These are phyloP conservation scores for Austroboletus niveus DNA, from an alignment of 1,284 basidiomycete species.

Conservation along the genomic window DNA sequence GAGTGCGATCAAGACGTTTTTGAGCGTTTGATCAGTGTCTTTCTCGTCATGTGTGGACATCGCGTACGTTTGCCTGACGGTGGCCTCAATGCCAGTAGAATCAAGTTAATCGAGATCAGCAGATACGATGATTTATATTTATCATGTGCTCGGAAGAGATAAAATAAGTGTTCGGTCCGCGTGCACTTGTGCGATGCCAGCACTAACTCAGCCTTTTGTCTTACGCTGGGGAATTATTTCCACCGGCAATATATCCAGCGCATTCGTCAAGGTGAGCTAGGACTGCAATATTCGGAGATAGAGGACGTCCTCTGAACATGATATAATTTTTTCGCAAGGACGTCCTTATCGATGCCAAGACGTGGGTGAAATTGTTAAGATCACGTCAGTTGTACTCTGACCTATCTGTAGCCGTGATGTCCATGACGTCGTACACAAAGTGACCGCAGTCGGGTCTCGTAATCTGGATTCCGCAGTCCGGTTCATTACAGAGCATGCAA, in stretches of 20 bases:
- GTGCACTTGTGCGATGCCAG: slow-evolving; percentile 10
- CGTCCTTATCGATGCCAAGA: slow-evolving; percentile 46
- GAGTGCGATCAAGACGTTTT: slow-evolving; percentile 46
- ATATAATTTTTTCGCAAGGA: slow-evolving; percentile 35
- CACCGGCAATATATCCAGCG: slow-evolving; percentile 46
- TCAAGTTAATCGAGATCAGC: too few relatives aligned
- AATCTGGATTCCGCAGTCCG: slow-evolving; percentile 64
- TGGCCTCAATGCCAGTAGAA: too few relatives aligned
- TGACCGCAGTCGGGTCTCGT: slow-evolving; percentile 81
- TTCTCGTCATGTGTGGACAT: slow-evolving; percentile 31
- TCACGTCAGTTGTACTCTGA: neutral
- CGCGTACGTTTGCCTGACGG: neutral
- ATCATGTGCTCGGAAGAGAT: too few relatives aligned
- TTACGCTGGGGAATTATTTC: slow-evolving; percentile 59
- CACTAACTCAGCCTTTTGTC: slow-evolving; percentile 33
- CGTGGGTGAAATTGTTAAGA: slow-evolving; percentile 31
- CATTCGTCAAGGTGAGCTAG: slow-evolving; percentile 42
- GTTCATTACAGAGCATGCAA: slow-evolving; percentile 60
- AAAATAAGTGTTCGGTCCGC: too few relatives aligned
- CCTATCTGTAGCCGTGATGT: slow-evolving; percentile 55
- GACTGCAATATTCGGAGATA: neutral
- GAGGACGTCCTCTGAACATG: neutral
- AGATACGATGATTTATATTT: too few relatives aligned
- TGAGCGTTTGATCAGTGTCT: slow-evolving; percentile 32
- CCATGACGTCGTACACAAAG: slow-evolving; percentile 72